A percentile compares a stretch with the other conserved stretches of the same genome.
These are phyloP conservation scores for Calonectria montana DNA, from an alignment of 2,329 filamentous ascomycete genomes.

Conservation along the genomic window DNA sequence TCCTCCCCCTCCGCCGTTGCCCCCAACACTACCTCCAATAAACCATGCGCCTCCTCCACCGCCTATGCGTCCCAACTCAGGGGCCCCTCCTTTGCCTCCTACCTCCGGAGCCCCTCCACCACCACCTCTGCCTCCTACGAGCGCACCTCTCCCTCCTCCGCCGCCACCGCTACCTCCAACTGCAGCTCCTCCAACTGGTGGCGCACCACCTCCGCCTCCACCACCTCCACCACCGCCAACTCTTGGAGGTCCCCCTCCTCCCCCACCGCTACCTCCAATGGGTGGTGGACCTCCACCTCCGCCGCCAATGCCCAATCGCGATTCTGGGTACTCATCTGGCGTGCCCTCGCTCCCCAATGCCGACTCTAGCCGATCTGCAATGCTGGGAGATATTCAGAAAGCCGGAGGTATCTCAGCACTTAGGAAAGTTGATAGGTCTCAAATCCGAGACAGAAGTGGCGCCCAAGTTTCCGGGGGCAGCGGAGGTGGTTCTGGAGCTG, in stretches of 20 bases:
- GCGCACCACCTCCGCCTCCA: conserved; percentile 49
- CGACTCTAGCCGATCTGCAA: conserved; percentile 64
- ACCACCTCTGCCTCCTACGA: conserved; percentile 48
- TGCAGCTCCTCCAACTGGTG: neutral
- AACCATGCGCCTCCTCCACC: conserved; percentile 48
- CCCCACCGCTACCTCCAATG: conserved; percentile 39
- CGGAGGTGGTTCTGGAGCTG: conserved; percentile 56
- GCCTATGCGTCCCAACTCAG: conserved; percentile 48
- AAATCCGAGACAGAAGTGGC: conserved; percentile 78
- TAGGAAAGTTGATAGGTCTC: conserved; percentile 78
- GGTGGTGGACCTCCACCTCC: conserved; percentile 54
- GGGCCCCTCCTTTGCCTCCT: conserved; percentile 47
- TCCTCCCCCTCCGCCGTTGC: conserved; percentile 57
- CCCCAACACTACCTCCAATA: conserved; percentile 54
- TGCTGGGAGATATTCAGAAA: conserved; percentile 79
- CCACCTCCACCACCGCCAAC: conserved; percentile 59
- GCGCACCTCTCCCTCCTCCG: conserved; percentile 60
- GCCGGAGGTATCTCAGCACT: conserved; percentile 74
- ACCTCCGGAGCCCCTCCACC: conserved; percentile 42
- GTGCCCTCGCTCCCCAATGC: conserved; percentile 59
- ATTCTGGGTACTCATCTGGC: conserved; percentile 67
- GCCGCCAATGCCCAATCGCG: conserved; percentile 67
- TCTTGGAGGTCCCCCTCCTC: conserved; percentile 45
- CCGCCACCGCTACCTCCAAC: conserved; percentile 58
- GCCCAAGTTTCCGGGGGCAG: conserved; percentile 69